Base-by-base conservation (phyloP, 345 rosid species). In the Aquilaria yunnanensis region DNA sequence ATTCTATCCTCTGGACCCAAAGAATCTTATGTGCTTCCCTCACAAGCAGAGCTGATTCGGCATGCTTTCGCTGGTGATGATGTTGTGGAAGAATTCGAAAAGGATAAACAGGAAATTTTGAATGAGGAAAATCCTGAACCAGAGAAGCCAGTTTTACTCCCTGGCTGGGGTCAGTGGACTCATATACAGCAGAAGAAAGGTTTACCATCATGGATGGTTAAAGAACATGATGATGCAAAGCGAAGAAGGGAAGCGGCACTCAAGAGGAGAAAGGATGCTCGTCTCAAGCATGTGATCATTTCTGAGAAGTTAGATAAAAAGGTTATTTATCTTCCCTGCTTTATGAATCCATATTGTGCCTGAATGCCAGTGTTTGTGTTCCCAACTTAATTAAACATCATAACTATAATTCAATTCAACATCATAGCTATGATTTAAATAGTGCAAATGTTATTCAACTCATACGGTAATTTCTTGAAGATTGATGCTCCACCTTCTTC, bases 111-210 rank as follows among this genome's bases (percentile, higher is more conserved):
- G 74, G 87, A 82, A 56, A 61, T 85, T 59, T 67, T 94, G 71
- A 85, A 83, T 41, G 78, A 75, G 72, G 97, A 88, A 72, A 83
- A 80, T 54, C 97, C 95, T 47, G 85, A 88, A 69, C 89, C 91
- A 5, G 96, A 94, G 66, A 86, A 88, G 63, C 97, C 92, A 5
- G 76, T 81, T 77, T 49, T 81, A 62, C 74, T 88, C 59, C 97
- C 96, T 31, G 97, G 96, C 59, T 88, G 97, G 97, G 97, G 97
- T 60, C 88, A 94, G 59, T 94, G 97, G 97, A 86, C 91, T 12
- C 41, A 77, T 56, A 51, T 83, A 67, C 95, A 90, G 75, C 73
- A 68, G 49, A 94, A 82, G 82, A 90, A 79, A 74, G 99, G 97
- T 43, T 50, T 82, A 60, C 96, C 96, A 64, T 75, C 84, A 14